phyloP scores from a whole-genome alignment of 1,284 basidiomycete species.

The Pseudozyma pruni region DNA sequence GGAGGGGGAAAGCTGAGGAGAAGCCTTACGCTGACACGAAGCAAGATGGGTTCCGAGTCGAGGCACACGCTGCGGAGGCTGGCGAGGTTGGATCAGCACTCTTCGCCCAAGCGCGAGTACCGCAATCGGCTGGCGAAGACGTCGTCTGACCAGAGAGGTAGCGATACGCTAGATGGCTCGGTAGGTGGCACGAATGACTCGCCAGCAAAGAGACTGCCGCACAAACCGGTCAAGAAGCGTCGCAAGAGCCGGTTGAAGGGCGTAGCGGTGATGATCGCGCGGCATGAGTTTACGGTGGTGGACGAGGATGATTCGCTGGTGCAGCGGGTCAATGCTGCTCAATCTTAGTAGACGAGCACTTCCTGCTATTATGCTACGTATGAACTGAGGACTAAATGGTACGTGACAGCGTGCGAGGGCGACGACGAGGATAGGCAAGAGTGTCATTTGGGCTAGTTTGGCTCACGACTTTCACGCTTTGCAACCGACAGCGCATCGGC shows the following conservation, averaged over 20 bases:
- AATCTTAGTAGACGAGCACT: not conserved
- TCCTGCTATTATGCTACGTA: not conserved
- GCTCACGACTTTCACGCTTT: not conserved
- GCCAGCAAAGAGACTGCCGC: slow-evolving; percentile 16
- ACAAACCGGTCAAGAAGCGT: slow-evolving; percentile 26
- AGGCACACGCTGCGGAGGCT: slow-evolving; percentile 14
- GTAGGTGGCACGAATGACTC: too few relatives aligned
- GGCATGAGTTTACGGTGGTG: slow-evolving; percentile 37
- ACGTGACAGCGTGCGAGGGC: too few relatives aligned
- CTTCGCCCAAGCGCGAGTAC: slow-evolving; percentile 26
- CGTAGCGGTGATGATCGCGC: slow-evolving; percentile 32
- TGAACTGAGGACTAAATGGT: too few relatives aligned
- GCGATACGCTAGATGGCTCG: too few relatives aligned
- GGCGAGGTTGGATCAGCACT: slow-evolving; percentile 14
- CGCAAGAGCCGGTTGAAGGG: slow-evolving; percentile 39
- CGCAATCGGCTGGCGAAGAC: slow-evolving; percentile 13
- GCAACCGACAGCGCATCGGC: not conserved
- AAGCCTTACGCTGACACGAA: slow-evolving; percentile 13
- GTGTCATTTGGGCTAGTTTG: too few relatives aligned
- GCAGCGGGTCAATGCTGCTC: slow-evolving; percentile 3
- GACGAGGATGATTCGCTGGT: slow-evolving; percentile 41
- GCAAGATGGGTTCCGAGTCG: slow-evolving; percentile 4
- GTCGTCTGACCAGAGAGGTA: not conserved
- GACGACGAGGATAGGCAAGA: too few relatives aligned
- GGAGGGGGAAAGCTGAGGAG: slow-evolving; percentile 1